Percentiles rank a stretch among this genome's conserved stretches.
These are phyloP conservation scores for Smithsoniella earleae DNA, from an alignment of 163 green algal species.

Conservation along the genomic window DNA sequence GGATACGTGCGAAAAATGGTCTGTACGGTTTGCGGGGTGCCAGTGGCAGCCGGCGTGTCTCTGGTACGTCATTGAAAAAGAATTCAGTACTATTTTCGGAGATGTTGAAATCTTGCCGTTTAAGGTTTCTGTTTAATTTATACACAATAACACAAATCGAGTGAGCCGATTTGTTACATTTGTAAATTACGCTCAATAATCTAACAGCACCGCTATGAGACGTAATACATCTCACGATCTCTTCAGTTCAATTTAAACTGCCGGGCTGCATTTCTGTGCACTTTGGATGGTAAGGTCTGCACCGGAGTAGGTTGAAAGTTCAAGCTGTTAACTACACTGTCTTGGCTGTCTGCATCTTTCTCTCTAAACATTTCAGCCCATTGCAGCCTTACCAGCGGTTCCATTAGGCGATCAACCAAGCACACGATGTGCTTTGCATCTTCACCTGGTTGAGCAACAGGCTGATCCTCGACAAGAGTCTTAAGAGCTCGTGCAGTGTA, in stretches of 20 bases:
- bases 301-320: not conserved
- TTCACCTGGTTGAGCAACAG: not conserved
- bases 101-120: not conserved
- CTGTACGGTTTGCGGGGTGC: not conserved
- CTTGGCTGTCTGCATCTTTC: not conserved
- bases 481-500: slow-evolving; percentile 16
- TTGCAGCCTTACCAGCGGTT: slow-evolving; percentile 13
- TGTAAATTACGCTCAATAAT: not conserved
- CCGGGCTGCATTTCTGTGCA: no score
- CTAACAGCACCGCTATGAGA: not conserved
- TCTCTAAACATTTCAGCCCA: not conserved
- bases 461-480: not conserved
- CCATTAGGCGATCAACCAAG: slow-evolving; percentile 10
- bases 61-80: not conserved
- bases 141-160: not conserved
- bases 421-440: not conserved
- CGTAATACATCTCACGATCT: no score
- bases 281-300: not conserved
- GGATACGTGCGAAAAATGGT: slow-evolving; percentile 5
- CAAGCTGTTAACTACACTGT: not conserved
- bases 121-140: not conserved
- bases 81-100: slow-evolving; percentile 21
- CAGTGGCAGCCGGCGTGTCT: not conserved
- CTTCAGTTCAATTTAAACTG: no score
- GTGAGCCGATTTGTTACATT: not conserved